A percentile compares a stretch with the other conserved stretches of the same genome.
These are phyloP conservation scores for Comarum palustre DNA, from an alignment of 306 rosid genomes.

Conservation along the genomic window DNA sequence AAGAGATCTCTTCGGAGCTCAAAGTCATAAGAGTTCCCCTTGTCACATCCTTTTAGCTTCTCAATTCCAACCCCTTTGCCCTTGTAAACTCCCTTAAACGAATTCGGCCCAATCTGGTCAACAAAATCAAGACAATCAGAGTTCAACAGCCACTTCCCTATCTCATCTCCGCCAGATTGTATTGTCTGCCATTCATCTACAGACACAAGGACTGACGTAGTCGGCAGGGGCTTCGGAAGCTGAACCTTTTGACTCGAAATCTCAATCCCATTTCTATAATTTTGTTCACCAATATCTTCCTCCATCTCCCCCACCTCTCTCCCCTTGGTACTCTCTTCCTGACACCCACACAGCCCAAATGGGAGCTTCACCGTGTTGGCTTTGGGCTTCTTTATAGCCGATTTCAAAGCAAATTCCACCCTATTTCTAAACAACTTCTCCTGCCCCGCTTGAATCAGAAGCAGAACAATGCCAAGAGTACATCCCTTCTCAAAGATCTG, in stretches of 20 bases:
- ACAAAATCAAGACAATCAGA: conserved; percentile 68
- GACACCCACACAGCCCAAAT: conserved; percentile 94
- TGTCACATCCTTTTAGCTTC: conserved; percentile 93
- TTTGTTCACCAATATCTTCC: conserved; percentile 53
- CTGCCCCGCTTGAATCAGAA: conserved; percentile 57
- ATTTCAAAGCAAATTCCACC: conserved; percentile 71
- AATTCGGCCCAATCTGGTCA: conserved; percentile 73
- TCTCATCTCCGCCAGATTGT: conserved; percentile 57
- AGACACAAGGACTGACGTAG: conserved; percentile 54
- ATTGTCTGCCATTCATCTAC: conserved; percentile 97
- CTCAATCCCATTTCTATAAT: conserved; percentile 50
- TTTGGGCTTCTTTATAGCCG: conserved; percentile 66
- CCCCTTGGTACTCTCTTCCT: conserved; percentile 71
- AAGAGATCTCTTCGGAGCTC: conserved; percentile 77
- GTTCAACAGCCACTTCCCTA: conserved; percentile 76
- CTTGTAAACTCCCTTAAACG: conserved; percentile 72
- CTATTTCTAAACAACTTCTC: conserved; percentile 57
- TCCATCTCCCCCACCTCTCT: conserved; percentile 66
- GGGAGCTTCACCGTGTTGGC: conserved; percentile 69
- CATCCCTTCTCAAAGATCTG: conserved; percentile 88
- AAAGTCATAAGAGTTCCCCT: conserved; percentile 72
- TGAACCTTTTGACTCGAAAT: conserved; percentile 49
- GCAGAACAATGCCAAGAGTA: conserved; percentile 68
- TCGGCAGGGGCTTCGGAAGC: conserved; percentile 67
- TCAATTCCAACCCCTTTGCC: conserved; percentile 90